Evolutionary conservation across 306 rosid species (phyloP), one percentile per base, ranked within the genome.

Genomic region (Pachyrhizus erosus): DNA sequence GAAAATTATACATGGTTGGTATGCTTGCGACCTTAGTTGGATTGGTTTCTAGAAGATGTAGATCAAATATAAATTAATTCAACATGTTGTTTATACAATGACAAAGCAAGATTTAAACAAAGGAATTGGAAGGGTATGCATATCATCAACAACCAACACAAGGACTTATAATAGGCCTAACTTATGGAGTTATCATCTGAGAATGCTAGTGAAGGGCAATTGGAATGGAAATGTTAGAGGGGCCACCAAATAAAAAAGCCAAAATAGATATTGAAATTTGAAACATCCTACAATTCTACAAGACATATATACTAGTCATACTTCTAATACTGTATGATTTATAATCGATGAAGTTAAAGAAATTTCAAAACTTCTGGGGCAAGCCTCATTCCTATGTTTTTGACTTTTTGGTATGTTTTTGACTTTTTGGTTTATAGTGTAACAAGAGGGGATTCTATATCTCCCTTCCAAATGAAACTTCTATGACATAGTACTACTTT

Each of bases 21-120:
- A 33, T 75, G 87, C 77, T 70, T 81, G 75, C 80, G 79, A 39
- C 43, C 31, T 42, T 68, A 15, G 42, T 49, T 75, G 68, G 74
- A 20, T 51, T 55, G 9, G 58, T 78, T 83, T 89, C 93, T 85
- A 87, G 92, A 88, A 89, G 75, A 60, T 65, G 79, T 61, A 18
- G 26, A 73, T 13, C 34, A 26, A 49, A 49, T 37, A 37, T 71
- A 17, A 14, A 43, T 39, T 20, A 73, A 84, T 58, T 74, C 72
- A 76, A 64, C 73, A 29, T 66, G 83, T 70, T 27, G 33, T 34
- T 24, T 46, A 21, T n/a, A 18, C 8, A 45, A 52, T 43, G 46
- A 73, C 77, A 78, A 54, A 69, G n/a, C 27, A 70, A 24, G 78
- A 57, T 60, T 34, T 54, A 73, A 52, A 51, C 46, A 71, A 52